Evolutionary conservation across 2,329 filamentous ascomycete species (phyloP), one percentile per base, ranked within the genome.

Genomic region (Plenodomus tracheiphilus): DNA sequence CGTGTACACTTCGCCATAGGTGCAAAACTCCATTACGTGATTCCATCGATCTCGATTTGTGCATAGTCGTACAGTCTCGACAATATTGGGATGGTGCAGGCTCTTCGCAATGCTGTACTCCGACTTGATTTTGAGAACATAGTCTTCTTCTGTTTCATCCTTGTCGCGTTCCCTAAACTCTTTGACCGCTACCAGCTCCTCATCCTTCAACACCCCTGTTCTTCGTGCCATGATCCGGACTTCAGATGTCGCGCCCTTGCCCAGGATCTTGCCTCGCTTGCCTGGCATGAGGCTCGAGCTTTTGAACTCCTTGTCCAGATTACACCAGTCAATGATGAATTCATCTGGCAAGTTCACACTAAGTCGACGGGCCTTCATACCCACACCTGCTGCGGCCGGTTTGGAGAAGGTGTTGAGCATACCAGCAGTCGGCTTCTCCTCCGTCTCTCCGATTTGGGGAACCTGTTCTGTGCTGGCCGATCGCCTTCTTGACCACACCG

Each of bases 11-110:
- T 96, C 91, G 39, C 91, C 91, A 59, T 90, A 84, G 2, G 84
- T 81, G 75, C 91, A 96, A 70, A 89, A 95, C 69, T 96, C 90
- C 91, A 96, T 96, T 47, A 96, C 89, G 69, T 95, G 89, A 69
- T 91, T 92, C 88, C 89, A 95, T 34, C 87, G 85, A 25, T 83
- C 84, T 59, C 85, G 82, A 59, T 91, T 81, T 13, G 82, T 73
- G 75, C 90, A 94, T 5, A 96, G 79, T 22, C 86, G 84, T 46
- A 91, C 75, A 0, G 89, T 92, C 71, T 90, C 83, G 55, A 96
- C 88, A 61, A 96, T 89, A 70, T 96, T 96, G 42, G 91, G 89
- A 68, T 96, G 91, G 62, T 91, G 84, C 52, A 92, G 75, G 57
- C 88, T 90, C 76, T 92, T 92, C 51, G 89, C 89, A 57, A 96